Conservation (phyloP, 2,329 filamentous ascomycete genomes). For the Capronia epimyces region DNA sequence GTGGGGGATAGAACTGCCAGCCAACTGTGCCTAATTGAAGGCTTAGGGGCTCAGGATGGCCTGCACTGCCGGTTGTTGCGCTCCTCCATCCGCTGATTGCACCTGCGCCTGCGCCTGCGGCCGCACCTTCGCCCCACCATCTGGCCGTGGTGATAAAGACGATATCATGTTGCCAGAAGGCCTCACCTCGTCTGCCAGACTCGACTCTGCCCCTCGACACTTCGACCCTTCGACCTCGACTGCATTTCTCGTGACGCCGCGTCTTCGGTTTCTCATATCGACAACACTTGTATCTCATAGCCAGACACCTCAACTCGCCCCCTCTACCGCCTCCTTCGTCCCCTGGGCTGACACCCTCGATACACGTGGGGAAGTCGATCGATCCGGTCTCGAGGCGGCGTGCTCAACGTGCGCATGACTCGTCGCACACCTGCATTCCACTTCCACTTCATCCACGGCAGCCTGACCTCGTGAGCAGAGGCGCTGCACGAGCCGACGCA, state of each 20-base stretch:
- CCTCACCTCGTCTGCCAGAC: not conserved
- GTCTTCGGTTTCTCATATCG: not conserved
- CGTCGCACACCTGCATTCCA: conserved; percentile 16
- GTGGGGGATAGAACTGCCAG: not conserved
- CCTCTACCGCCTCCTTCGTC: conserved; percentile 1
- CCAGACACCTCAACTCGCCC: not conserved
- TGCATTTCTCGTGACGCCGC: not conserved
- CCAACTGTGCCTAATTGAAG: not conserved
- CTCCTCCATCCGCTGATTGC: too few relatives aligned
- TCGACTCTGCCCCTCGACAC: too few relatives aligned
- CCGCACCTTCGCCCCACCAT: conserved; percentile 1
- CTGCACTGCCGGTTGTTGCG: not conserved
- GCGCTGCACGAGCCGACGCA: not conserved
- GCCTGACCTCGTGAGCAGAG: conserved; percentile 9
- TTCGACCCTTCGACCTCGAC: conserved; percentile 1
- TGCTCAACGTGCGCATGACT: conserved; percentile 23
- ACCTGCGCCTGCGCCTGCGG: conserved; percentile 1
- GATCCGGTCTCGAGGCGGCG: conserved; percentile 13
- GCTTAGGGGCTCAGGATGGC: too few relatives aligned
- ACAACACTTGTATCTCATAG: not conserved
- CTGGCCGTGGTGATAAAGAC: conserved; percentile 17
- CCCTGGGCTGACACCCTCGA: conserved; percentile 1
- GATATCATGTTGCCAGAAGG: conserved; percentile 2
- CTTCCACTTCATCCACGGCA: conserved; percentile 8
- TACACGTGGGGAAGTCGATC: conserved; percentile 16